Base-by-base conservation (phyloP, 2,329 filamentous ascomycete species). In the Neoascochyta sp. region DNA sequence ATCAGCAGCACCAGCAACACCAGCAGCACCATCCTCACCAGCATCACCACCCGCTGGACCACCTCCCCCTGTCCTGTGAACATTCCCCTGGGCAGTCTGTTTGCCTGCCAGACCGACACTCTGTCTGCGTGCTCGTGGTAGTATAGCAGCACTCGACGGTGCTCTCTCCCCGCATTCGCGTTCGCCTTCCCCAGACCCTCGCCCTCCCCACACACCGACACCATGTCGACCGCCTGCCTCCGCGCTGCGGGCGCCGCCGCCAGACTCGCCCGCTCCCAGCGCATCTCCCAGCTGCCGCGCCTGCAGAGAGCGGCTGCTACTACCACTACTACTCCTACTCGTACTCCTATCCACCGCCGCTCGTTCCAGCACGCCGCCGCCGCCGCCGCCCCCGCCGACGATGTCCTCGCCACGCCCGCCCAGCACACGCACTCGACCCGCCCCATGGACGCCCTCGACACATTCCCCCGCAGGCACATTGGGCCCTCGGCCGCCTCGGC, bases 391-490 rank as follows among this genome's bases (percentile, higher is more conserved):
- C 41, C 43, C 27, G 43, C 45, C 22, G 50, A 53, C 9, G 54
- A 62, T 42, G 45, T 54, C 15, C 47, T 60, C 20, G 53, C 60
- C 32, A 49, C 48, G 12, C 41, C 46, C 20, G 32, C 50, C 14
- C 41, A 44, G 24, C 43, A 43, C 30, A 38, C 42, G 13, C 39
- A 41, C 15, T 27, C 36, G 9, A 35, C 45, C 20, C 39, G 29
- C 24, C 50, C 57, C 7, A 69, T 69, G 54, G 61, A 60, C 21
- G 62, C 62, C 20, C 67, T 78, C 34, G 78, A 82, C 55, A 77
- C 78, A 22, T 94, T 95, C 54, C 73, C 83, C 32, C 75, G 83
- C 36, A 80, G 90, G 27, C 90, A 95, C 66, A 94, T 95, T 66
- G 89, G 89, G 1, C 88, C 88, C 3, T 80, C 82, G 29, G 73